A percentile compares a stretch with the other conserved stretches of the same genome.
Evolutionary conservation across 352 stramenopile genomes (phyloP).

Genomic region (Phytophthora pluvialis): DNA sequence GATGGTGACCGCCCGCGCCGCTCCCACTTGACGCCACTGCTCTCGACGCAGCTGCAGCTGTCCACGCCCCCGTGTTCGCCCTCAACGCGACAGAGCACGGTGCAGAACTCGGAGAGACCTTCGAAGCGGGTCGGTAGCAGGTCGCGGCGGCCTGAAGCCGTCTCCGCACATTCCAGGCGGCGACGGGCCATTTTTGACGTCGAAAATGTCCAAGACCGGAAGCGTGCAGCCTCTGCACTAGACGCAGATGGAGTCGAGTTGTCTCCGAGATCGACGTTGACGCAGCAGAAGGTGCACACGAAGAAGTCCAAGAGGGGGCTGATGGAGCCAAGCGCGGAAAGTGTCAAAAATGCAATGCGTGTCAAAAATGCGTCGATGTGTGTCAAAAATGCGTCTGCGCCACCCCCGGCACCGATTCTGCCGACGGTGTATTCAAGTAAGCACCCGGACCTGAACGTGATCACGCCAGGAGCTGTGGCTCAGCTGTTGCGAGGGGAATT

Average conservation of each 20-base stretch:
- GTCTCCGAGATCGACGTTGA: constrained; percentile 10
- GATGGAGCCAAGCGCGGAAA: neutral
- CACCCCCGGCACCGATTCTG: constrained; percentile 32
- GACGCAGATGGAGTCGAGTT: neutral
- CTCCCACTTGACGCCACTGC: constrained; percentile 29
- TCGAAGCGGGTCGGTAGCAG: constrained; percentile 8
- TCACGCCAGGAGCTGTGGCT: constrained; percentile 53
- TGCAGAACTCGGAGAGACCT: constrained; percentile 8
- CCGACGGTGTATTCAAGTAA: constrained; percentile 57
- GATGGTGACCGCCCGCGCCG: neutral
- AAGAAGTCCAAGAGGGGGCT: constrained; percentile 42
- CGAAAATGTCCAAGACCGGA: constrained; percentile 26
- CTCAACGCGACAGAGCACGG: constrained; percentile 7
- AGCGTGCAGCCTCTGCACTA: constrained; percentile 8
- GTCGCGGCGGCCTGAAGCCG: neutral
- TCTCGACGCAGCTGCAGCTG: constrained; percentile 27
- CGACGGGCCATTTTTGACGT: constrained; percentile 30
- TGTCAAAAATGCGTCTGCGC: constrained; percentile 6
- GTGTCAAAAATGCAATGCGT: no score
- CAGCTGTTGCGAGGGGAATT: constrained; percentile 49
- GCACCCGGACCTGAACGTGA: constrained; percentile 70
- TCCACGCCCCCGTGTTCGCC: constrained; percentile 17
- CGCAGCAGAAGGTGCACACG: constrained; percentile 15
- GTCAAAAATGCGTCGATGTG: constrained; percentile 5
- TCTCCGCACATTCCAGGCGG: constrained; percentile 1